Conservation (phyloP, 495 filamentous ascomycete genomes). For the Chlorociboria aeruginascens region DNA sequence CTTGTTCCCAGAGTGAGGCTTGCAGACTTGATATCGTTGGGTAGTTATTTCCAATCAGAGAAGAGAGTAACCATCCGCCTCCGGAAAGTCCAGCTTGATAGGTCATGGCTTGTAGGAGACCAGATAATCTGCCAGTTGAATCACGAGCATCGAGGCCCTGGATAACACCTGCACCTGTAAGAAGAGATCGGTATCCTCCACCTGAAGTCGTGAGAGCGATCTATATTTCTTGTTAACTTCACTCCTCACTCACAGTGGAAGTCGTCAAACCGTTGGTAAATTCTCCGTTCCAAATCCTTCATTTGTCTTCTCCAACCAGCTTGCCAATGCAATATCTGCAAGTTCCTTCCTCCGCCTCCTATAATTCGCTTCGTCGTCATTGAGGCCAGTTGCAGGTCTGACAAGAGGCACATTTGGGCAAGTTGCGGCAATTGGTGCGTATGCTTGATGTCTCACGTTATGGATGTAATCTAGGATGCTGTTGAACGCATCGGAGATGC, state of each 20-base stretch:
- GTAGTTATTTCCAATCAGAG: slow-evolving; percentile 28
- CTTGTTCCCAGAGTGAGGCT: slow-evolving; percentile 22
- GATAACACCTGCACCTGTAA: slow-evolving; percentile 31
- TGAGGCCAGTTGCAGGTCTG: slow-evolving; percentile 2
- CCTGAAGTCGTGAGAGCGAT: slow-evolving; percentile 26
- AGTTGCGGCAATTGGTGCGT: slow-evolving; percentile 2
- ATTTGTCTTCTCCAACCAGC: slow-evolving; percentile 26
- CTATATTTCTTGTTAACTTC: too few relatives aligned
- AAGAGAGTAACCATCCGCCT: slow-evolving; percentile 31
- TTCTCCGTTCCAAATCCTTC: slow-evolving; percentile 11
- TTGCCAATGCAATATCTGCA: slow-evolving; percentile 20
- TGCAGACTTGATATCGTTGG: slow-evolving; percentile 26
- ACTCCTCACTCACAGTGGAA: too few relatives aligned
- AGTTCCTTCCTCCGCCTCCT: slow-evolving; percentile 19
- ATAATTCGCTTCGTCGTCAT: slow-evolving; percentile 14
- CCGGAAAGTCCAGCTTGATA: slow-evolving; percentile 33
- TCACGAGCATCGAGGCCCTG: slow-evolving; percentile 29
- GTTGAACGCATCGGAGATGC: too few relatives aligned
- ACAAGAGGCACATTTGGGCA: slow-evolving; percentile 5
- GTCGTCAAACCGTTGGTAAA: neutral
- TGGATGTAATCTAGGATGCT: too few relatives aligned
- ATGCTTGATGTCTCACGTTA: neutral
- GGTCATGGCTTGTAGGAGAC: slow-evolving; percentile 31
- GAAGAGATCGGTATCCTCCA: slow-evolving; percentile 31
- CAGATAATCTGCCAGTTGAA: slow-evolving; percentile 20